These are phyloP conservation scores for Coemansia sp. DNA, from an alignment of 192 early-diverging fungal genomes.

Conservation along the genomic window DNA sequence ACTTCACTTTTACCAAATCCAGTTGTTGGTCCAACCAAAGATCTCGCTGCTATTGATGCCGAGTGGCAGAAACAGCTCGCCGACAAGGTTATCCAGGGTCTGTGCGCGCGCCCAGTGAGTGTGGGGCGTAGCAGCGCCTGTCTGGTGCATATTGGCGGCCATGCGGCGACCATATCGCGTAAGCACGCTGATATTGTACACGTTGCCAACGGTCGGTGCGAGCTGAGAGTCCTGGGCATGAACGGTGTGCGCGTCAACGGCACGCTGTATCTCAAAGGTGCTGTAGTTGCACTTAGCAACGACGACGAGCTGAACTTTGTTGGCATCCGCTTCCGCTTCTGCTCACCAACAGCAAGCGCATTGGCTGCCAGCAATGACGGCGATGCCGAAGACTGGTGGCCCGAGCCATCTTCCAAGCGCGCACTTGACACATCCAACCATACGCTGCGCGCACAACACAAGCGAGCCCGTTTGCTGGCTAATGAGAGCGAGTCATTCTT, in stretches of 20 bases:
- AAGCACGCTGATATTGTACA: slow-evolving; percentile 37
- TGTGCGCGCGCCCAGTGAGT: slow-evolving; percentile 26
- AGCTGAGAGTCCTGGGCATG: slow-evolving; percentile 36
- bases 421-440: background rate
- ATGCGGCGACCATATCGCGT: slow-evolving; percentile 46
- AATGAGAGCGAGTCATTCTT: slow-evolving; percentile 16
- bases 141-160: slow-evolving; percentile 40
- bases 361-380: background rate
- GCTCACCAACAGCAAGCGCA: slow-evolving; percentile 11
- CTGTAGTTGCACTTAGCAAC: slow-evolving; percentile 21
- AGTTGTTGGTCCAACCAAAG: background rate
- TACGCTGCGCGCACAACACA: background rate
- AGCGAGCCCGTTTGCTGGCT: slow-evolving; percentile 22
- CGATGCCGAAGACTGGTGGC: slow-evolving; percentile 42
- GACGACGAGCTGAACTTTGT: slow-evolving; percentile 55
- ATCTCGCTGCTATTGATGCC: background rate
- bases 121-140: slow-evolving; percentile 49
- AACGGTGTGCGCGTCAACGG: slow-evolving; percentile 55
- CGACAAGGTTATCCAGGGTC: slow-evolving; percentile 37
- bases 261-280: slow-evolving; percentile 20
- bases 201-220: slow-evolving; percentile 14
- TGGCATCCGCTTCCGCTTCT: slow-evolving; percentile 50
- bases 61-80: slow-evolving; percentile 35
- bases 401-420: slow-evolving; percentile 36
- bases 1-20: background rate